Base-by-base conservation (phyloP, 352 stramenopile species). In the Globisporangium radiosum region DNA sequence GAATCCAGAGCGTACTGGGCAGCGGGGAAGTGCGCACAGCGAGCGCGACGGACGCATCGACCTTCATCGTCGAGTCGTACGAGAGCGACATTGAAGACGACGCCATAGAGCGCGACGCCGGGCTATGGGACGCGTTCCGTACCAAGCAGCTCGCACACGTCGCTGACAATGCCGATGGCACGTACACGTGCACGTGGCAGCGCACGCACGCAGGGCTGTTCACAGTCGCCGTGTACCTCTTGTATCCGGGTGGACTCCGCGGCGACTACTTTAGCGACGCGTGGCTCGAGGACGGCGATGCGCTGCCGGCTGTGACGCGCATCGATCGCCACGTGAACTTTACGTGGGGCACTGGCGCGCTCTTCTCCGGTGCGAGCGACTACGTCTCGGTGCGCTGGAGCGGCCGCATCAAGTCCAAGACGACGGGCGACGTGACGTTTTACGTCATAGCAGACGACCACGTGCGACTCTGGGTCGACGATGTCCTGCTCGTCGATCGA, bases 251-350 rank as follows among this genome's bases (percentile, higher is more conserved):
- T 40, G 82, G 85, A 2, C 60, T 94, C 11, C 66, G 59, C 33
- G 83, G 85, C 1, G 71, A 89, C 9, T 94, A 92, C 47, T 92
- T 76, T 51, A 65, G 54, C 13, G 79, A 90, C 59, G 60, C 78
- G 7, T 91, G 81, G 77, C 65, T 93, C 5, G 69, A 73, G 15
- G 52, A 65, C 45, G 48, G 52, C 36, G 47, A 11, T n/a, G 33
- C 25, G 17, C 19, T 47, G 5, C 59, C 66, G 7, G 51, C 78
- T 2, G 55, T 79, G 33, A 71, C 69, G 7, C 79, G 83, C 2
- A 76, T 90, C 44, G 84, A 92, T 66, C 69, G 68, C 4, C 59
- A 82, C 33, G 54, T 91, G 5, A 94, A 90, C 55, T 92, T 92
- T 52, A 90, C 78, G 38, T 91, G 83, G 82, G 71, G 66, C 13